phyloP scores from a whole-genome alignment of 2,329 filamentous ascomycete genomes.

The Paraconiothyrium sp. region DNA sequence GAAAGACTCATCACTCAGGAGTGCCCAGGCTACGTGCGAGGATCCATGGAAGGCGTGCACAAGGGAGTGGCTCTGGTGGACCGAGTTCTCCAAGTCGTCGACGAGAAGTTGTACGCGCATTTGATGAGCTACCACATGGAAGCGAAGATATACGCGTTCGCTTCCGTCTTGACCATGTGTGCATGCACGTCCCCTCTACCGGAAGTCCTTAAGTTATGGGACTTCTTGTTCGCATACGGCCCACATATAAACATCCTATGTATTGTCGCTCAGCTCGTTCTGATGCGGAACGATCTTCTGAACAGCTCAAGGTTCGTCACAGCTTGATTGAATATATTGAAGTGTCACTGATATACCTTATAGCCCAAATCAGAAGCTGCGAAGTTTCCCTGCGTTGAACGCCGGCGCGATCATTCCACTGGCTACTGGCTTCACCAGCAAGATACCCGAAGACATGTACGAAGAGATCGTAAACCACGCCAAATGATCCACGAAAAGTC shows the following conservation, averaged over 20 bases:
- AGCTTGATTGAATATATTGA: background rate
- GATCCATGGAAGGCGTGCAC: constrained; percentile 97
- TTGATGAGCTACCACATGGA: constrained; percentile 86
- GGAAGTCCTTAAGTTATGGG: constrained; percentile 93
- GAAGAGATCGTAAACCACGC: constrained; percentile 89
- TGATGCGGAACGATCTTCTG: constrained; percentile 85
- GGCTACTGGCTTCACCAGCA: constrained; percentile 85
- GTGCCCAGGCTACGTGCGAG: constrained; percentile 91
- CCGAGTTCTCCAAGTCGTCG: constrained; percentile 88
- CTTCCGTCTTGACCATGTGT: constrained; percentile 91
- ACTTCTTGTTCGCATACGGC: constrained; percentile 96
- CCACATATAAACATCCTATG: constrained; percentile 94
- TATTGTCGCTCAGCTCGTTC: constrained; percentile 92
- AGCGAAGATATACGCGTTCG: constrained; percentile 95
- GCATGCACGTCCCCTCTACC: constrained; percentile 95
- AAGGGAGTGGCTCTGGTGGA: constrained; percentile 90
- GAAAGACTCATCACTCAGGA: constrained; percentile 86
- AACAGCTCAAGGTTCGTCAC: constrained; percentile 77
- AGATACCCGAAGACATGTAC: constrained; percentile 91
- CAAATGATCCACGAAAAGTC: constrained; percentile 61
- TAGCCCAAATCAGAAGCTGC: constrained; percentile 91
- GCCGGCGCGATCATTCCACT: constrained; percentile 85
- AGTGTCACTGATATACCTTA: constrained; percentile 27
- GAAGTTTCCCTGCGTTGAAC: constrained; percentile 84
- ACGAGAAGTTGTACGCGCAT: constrained; percentile 85